Conservation (phyloP, 805 yeast genomes). For the Ogataea philodendri region DNA sequence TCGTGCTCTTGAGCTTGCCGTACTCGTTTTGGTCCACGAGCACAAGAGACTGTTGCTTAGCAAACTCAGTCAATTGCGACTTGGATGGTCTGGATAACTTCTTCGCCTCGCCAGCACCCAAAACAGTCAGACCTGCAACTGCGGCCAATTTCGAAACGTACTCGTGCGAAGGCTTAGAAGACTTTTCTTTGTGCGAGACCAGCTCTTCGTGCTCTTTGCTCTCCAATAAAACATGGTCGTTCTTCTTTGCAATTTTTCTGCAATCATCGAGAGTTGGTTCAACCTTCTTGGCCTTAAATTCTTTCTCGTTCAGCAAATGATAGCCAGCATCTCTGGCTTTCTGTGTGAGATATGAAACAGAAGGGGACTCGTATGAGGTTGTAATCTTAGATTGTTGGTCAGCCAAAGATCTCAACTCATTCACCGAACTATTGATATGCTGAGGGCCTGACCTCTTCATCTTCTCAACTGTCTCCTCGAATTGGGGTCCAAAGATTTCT, state of each 20-base stretch:
- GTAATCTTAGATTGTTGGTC: constrained; percentile 22
- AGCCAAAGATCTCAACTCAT: constrained; percentile 24
- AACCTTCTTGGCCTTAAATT: constrained; percentile 2
- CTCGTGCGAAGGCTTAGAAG: constrained; percentile 24
- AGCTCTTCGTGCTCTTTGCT: constrained; percentile 12
- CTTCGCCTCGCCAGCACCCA: constrained; percentile 20
- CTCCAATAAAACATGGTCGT: constrained; percentile 19
- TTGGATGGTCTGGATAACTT: constrained; percentile 17
- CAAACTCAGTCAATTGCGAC: constrained; percentile 12
- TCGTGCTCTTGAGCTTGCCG: constrained; percentile 2
- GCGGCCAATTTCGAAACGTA: constrained; percentile 35
- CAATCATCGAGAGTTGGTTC: constrained; percentile 13
- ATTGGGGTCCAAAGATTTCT: constrained; percentile 22
- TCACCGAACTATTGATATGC: constrained; percentile 28
- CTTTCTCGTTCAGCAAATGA: constrained; percentile 13
- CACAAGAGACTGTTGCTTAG: constrained; percentile 11
- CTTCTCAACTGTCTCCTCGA: constrained; percentile 12
- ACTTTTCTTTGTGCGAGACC: constrained; percentile 1
- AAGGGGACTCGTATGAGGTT: constrained; percentile 25
- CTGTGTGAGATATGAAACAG: constrained; percentile 28
- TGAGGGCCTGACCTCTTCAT: constrained; percentile 19
- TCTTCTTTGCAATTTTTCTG: constrained; percentile 7
- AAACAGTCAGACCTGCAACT: constrained; percentile 20
- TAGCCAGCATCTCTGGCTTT: constrained; percentile 23
- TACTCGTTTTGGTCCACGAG: constrained; percentile 10